phyloP scores from a whole-genome alignment of 257 asterid genomes.

The Plantago ovata region DNA sequence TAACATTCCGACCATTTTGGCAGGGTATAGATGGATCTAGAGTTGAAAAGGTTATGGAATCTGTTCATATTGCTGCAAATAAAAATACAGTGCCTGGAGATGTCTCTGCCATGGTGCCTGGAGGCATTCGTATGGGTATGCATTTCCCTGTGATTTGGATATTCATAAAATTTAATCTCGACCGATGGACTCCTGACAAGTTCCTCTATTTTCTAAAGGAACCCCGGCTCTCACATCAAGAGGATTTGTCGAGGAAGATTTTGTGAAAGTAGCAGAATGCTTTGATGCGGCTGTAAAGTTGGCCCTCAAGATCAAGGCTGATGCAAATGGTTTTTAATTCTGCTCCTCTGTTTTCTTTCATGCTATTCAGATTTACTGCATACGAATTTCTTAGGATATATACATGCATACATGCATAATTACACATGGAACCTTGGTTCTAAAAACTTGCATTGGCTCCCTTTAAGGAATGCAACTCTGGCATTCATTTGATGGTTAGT shows the following conservation, averaged over 20 bases:
- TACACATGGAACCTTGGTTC: not conserved
- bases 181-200: slow-evolving; percentile 3
- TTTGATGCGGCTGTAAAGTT: slow-evolving; percentile 83
- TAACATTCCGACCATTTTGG: slow-evolving; percentile 5
- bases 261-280: slow-evolving; percentile 80
- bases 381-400: not conserved
- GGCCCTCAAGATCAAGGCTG: slow-evolving; percentile 86
- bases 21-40: slow-evolving; percentile 99
- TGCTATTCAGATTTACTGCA: not conserved
- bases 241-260: slow-evolving; percentile 80
- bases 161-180: not conserved
- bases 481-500: too few relatives aligned
- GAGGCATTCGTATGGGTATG: slow-evolving; percentile 98
- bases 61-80: slow-evolving; percentile 94
- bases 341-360: not conserved
- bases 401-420: slow-evolving; percentile 2
- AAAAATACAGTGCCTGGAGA: slow-evolving; percentile 98
- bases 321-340: slow-evolving; percentile 49
- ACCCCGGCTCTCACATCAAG: slow-evolving; percentile 96
- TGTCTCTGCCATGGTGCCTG: slow-evolving; percentile 99
- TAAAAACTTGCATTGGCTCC: not conserved
- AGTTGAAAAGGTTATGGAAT: slow-evolving; percentile 89
- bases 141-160: slow-evolving; percentile 3
- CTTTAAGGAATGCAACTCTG: too few relatives aligned
- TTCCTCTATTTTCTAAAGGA: slow-evolving; percentile 39